A percentile compares a stretch with the other conserved stretches of the same genome.
Evolutionary conservation across 352 stramenopile species (phyloP).

Genomic region (Pythium sukuiense): DNA sequence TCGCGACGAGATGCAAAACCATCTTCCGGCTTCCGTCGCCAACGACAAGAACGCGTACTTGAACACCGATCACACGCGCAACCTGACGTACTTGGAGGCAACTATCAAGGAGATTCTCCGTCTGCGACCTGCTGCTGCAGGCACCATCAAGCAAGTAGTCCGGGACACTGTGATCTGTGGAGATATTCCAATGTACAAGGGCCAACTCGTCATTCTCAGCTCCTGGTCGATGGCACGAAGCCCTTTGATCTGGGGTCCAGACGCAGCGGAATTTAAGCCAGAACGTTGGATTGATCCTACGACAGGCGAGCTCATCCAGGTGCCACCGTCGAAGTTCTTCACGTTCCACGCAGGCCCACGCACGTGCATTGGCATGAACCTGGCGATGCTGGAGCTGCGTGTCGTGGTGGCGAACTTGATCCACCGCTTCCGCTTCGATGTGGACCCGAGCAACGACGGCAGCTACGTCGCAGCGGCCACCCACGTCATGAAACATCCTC

Average conservation of each 20-base stretch:
- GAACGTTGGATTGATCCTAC: slow-evolving; percentile 42
- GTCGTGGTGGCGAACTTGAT: slow-evolving; percentile 12
- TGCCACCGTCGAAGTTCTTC: slow-evolving; percentile 31
- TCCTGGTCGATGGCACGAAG: slow-evolving; percentile 34
- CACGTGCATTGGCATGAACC: slow-evolving; percentile 43
- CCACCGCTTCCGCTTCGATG: slow-evolving; percentile 2
- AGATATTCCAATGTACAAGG: slow-evolving; percentile 25
- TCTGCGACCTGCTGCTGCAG: slow-evolving; percentile 51
- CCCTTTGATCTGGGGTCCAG: slow-evolving; percentile 7
- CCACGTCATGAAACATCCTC: slow-evolving; percentile 13
- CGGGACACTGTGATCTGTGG: slow-evolving; percentile 48
- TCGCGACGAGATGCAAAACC: slow-evolving; percentile 40
- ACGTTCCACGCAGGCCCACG: slow-evolving; percentile 40
- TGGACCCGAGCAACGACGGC: slow-evolving; percentile 17
- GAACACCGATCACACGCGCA: background rate
- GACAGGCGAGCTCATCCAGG: slow-evolving; percentile 6
- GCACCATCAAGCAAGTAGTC: slow-evolving; percentile 56
- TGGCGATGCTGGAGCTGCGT: slow-evolving; percentile 11
- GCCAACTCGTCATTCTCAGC: slow-evolving; percentile 25
- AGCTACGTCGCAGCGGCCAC: slow-evolving; percentile 9
- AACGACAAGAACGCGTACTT: slow-evolving; percentile 15
- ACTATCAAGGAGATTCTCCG: slow-evolving; percentile 59
- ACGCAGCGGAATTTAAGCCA: background rate
- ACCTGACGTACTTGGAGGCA: slow-evolving; percentile 39
- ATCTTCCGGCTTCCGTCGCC: slow-evolving; percentile 37